phyloP scores from a whole-genome alignment of 2,329 filamentous ascomycete genomes.

The Bipolaris cookei region DNA sequence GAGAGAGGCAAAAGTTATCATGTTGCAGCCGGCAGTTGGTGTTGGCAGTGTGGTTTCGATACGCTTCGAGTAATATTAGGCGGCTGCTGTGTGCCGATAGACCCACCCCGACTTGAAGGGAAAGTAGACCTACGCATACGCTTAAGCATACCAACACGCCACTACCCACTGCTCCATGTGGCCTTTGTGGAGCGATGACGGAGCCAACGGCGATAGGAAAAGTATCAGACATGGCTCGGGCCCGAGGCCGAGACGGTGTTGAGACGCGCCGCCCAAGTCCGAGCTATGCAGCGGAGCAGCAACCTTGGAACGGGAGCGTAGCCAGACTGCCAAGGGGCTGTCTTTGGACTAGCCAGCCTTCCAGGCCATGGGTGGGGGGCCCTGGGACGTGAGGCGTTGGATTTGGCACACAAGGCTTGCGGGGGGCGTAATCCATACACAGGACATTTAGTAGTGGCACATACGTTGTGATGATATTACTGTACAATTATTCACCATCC shows the following conservation, averaged over 20 bases:
- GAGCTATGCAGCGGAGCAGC: conserved; percentile 23
- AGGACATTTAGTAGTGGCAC: no score
- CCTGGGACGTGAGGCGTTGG: not conserved
- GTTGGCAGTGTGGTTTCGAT: not conserved
- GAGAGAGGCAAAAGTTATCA: conserved; percentile 1
- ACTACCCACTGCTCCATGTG: conserved; percentile 3
- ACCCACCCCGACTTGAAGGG: not conserved
- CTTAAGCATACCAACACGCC: not conserved
- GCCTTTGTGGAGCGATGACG: conserved; percentile 14
- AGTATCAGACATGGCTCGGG: conserved; percentile 8
- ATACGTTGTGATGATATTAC: not conserved
- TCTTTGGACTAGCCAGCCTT: conserved; percentile 9
- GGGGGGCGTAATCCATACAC: not conserved
- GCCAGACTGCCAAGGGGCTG: conserved; percentile 11
- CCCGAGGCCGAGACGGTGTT: conserved; percentile 14
- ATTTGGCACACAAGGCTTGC: not conserved
- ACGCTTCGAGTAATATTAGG: conserved; percentile 1
- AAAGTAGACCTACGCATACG: not conserved
- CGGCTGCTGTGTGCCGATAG: conserved; percentile 6
- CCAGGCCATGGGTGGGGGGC: not conserved
- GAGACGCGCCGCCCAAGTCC: conserved; percentile 14
- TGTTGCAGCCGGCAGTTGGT: conserved; percentile 3
- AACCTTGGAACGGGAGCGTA: conserved; percentile 5
- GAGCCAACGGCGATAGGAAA: conserved; percentile 5
- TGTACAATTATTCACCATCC: not conserved